These are phyloP conservation scores for Phytopythium helicoides DNA, from an alignment of 352 stramenopile genomes.

Conservation along the genomic window DNA sequence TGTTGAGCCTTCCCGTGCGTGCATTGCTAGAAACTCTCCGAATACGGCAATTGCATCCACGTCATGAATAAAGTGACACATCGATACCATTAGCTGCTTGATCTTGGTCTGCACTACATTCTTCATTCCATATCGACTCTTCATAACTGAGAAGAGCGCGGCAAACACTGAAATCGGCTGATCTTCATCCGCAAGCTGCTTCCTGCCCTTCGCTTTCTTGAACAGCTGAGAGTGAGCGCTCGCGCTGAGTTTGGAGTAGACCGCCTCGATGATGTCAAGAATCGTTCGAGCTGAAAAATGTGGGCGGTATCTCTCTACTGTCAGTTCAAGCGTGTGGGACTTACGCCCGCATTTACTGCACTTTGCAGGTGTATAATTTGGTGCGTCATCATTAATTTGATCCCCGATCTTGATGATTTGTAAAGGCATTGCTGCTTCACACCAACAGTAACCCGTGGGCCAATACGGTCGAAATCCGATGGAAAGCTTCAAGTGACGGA, in stretches of 20 bases:
- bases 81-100: constrained; percentile 60
- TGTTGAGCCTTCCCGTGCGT: constrained; percentile 13
- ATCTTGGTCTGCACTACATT: constrained; percentile 54
- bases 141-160: constrained; percentile 42
- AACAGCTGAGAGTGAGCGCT: constrained; percentile 43
- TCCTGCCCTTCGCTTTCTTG: constrained; percentile 21
- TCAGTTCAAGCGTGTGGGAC: constrained; percentile 32
- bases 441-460: constrained; percentile 68
- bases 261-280: constrained; percentile 49
- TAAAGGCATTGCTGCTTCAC: constrained; percentile 12
- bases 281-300: constrained; percentile 55
- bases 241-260: constrained; percentile 43
- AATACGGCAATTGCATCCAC: constrained; percentile 67
- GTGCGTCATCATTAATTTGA: not conserved
- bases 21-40: constrained; percentile 58
- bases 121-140: constrained; percentile 47
- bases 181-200: not conserved
- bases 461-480: constrained; percentile 38
- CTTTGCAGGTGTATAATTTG: constrained; percentile 10
- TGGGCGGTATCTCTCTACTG: constrained; percentile 25
- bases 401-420: constrained; percentile 10
- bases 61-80: constrained; percentile 46
- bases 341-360: constrained; percentile 20
- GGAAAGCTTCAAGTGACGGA: constrained; percentile 41
- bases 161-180: constrained; percentile 37